A percentile compares a stretch with the other conserved stretches of the same genome.
Conservation (phyloP, 805 yeast genomes). For the Metschnikowia henanensis region DNA sequence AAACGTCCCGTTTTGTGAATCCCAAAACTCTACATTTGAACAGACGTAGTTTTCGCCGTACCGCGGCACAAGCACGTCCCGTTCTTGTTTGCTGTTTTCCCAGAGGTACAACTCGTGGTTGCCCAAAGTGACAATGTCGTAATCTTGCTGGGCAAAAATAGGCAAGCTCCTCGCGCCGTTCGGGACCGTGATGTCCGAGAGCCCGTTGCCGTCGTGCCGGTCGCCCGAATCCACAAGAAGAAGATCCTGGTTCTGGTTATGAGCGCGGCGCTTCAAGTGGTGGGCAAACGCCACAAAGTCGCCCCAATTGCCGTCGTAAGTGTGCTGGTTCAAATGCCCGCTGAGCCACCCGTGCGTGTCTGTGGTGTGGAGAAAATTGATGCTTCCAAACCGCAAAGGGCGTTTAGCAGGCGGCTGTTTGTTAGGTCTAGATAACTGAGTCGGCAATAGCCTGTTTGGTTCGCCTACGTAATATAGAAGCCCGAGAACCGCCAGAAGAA, state of each 20-base stretch:
- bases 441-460: too few relatives aligned
- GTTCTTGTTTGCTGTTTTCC: conserved; percentile 66
- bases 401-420: conserved; percentile 1
- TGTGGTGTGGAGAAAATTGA: conserved; percentile 91
- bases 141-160: conserved; percentile 63
- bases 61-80: conserved; percentile 52
- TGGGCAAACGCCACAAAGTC: conserved; percentile 72
- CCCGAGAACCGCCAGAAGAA: neutral
- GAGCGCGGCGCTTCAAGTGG: conserved; percentile 49
- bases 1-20: conserved; percentile 15
- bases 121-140: conserved; percentile 82
- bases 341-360: conserved; percentile 98
- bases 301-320: conserved; percentile 89
- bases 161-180: conserved; percentile 65
- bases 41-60: conserved; percentile 67
- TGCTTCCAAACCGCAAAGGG: conserved; percentile 35
- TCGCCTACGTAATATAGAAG: neutral
- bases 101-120: conserved; percentile 85
- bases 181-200: conserved; percentile 74
- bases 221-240: conserved; percentile 88
- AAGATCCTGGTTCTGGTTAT: conserved; percentile 54
- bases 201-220: conserved; percentile 92
- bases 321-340: conserved; percentile 79
- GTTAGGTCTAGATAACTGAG: neutral
- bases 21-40: conserved; percentile 63